These are phyloP conservation scores for Zanthoxylum bungeanum DNA, from an alignment of 345 rosid genomes.

Conservation along the genomic window DNA sequence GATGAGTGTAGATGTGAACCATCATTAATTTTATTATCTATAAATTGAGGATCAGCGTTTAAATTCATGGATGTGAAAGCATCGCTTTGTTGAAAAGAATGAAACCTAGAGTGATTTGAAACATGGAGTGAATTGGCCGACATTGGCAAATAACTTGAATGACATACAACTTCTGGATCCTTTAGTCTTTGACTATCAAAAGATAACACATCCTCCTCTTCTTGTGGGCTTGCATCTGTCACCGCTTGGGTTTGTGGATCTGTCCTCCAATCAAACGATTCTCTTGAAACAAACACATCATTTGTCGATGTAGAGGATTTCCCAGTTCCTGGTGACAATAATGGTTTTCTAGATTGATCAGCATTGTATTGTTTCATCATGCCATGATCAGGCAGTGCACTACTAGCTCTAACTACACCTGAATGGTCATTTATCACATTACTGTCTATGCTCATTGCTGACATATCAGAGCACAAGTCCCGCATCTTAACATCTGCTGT, in stretches of 20 bases:
- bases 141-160: slow-evolving; percentile 32
- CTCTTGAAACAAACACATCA: slow-evolving; percentile 24
- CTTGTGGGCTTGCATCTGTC: slow-evolving; percentile 26
- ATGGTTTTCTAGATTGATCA: slow-evolving; percentile 30
- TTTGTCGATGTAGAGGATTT: slow-evolving; percentile 26
- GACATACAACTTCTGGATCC: slow-evolving; percentile 54
- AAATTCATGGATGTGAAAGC: slow-evolving; percentile 16
- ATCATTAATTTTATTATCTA: slow-evolving; percentile 35
- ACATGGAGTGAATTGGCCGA: slow-evolving; percentile 35
- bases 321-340: slow-evolving; percentile 20
- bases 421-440: slow-evolving; percentile 30
- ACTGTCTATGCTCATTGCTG: slow-evolving; percentile 37
- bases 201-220: slow-evolving; percentile 62
- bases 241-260: slow-evolving; percentile 23
- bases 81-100: slow-evolving; percentile 35
- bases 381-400: slow-evolving; percentile 37
- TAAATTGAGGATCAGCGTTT: slow-evolving; percentile 28
- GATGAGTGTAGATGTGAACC: slow-evolving; percentile 26
- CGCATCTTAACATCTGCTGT: slow-evolving; percentile 21
- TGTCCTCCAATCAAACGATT: slow-evolving; percentile 38
- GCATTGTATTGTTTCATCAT: slow-evolving; percentile 28
- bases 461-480: slow-evolving; percentile 28
- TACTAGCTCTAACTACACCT: slow-evolving; percentile 25
- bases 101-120: slow-evolving; percentile 41
- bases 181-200: slow-evolving; percentile 53